Conservation (phyloP, 106 monocot species). For the Dioscorea alata region DNA sequence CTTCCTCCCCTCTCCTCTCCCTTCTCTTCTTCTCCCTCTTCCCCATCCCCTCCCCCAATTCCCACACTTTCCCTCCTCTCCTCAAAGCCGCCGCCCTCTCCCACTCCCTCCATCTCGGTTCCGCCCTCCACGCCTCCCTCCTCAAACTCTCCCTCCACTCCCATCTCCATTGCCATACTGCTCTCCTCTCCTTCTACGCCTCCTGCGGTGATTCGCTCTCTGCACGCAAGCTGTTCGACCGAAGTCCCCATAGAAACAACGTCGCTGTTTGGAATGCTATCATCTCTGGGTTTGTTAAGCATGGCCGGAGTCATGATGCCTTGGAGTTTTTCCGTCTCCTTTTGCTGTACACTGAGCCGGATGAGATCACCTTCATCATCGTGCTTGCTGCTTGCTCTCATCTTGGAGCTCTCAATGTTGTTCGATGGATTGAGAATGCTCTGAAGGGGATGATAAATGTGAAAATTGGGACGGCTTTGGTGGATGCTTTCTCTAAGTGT, state of each 20-base stretch:
- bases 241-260: neutral
- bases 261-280: slow-evolving; percentile 1
- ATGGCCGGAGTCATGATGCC: neutral
- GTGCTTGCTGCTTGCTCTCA: neutral
- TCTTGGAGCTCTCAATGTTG: neutral
- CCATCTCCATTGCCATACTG: neutral
- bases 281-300: neutral
- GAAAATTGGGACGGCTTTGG: slow-evolving; percentile 1
- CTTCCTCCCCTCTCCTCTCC: slow-evolving; percentile 1
- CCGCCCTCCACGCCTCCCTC: neutral
- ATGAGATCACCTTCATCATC: neutral
- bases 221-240: neutral
- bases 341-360: neutral
- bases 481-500: slow-evolving; percentile 1
- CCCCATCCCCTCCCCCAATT: neutral
- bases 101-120: neutral
- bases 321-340: neutral
- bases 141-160: neutral
- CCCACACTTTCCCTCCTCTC: neutral
- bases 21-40: neutral
- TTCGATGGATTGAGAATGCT: neutral
- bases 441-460: neutral
- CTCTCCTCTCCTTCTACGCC: neutral
- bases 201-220: neutral
- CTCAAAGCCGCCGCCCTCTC: neutral